These are phyloP conservation scores for Bullera alba DNA, from an alignment of 768 basidiomycete species.

Conservation along the genomic window DNA sequence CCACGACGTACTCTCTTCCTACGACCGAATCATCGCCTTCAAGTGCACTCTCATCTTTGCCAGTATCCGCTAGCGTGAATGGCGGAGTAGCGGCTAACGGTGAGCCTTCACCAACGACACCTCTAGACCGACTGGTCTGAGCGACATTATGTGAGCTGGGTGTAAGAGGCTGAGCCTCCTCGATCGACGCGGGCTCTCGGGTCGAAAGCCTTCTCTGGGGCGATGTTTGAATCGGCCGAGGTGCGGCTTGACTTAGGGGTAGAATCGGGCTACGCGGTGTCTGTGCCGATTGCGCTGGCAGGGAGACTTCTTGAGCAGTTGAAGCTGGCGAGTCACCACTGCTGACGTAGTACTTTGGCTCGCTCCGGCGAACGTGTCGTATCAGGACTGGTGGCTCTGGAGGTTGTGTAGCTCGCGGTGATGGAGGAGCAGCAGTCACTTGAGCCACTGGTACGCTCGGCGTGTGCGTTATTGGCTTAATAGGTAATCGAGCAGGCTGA, in stretches of 20 bases:
- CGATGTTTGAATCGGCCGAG: not conserved
- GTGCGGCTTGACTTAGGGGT: not conserved
- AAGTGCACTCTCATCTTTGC: constrained; percentile 27
- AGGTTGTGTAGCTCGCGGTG: constrained; percentile 1
- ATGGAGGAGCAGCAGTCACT: not conserved
- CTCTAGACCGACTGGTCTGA: constrained; percentile 2
- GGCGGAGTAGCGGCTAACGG: constrained; percentile 36
- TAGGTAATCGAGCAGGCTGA: constrained; percentile 18
- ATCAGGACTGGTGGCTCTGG: not conserved
- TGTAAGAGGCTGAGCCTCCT: constrained; percentile 30
- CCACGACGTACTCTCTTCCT: constrained; percentile 75
- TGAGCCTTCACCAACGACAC: constrained; percentile 25
- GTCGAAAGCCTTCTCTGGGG: not conserved
- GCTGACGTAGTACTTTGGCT: constrained; percentile 14
- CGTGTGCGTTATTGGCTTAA: too few species aligned
- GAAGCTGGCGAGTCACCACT: constrained; percentile 8
- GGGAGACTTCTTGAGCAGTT: too few species aligned
- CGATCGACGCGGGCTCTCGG: constrained; percentile 2
- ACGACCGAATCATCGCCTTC: constrained; percentile 29
- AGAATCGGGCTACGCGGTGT: too few species aligned
- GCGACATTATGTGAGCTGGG: constrained; percentile 30
- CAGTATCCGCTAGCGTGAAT: constrained; percentile 23
- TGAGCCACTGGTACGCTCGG: constrained; percentile 5
- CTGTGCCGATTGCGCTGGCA: too few species aligned
- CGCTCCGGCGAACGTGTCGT: not conserved